Conservation (phyloP, 768 basidiomycete genomes). For the Lentinula guzmanii region DNA sequence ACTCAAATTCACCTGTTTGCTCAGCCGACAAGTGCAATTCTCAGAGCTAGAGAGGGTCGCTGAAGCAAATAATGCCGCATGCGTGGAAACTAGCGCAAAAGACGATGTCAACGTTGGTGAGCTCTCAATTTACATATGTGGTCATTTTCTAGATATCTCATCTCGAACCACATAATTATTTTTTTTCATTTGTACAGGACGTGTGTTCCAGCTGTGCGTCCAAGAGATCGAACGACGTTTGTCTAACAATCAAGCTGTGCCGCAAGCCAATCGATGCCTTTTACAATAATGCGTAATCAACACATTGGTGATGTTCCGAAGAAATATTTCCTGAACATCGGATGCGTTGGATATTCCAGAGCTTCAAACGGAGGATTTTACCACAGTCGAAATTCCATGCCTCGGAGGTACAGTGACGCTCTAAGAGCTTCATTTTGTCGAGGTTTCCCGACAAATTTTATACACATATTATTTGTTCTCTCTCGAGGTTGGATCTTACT, state of each 20-base stretch:
- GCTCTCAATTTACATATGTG: constrained; percentile 26
- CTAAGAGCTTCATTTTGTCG: too few relatives aligned
- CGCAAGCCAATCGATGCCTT: background rate
- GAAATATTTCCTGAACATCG: too few relatives aligned
- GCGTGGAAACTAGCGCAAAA: constrained; percentile 88
- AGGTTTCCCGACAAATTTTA: too few relatives aligned
- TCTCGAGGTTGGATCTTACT: background rate
- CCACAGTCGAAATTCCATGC: too few relatives aligned
- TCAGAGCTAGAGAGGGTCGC: constrained; percentile 74
- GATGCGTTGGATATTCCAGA: too few relatives aligned
- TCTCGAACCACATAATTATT: too few relatives aligned
- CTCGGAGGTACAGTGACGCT: background rate
- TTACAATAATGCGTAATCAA: background rate
- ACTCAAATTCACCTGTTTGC: background rate
- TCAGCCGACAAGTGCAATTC: constrained; percentile 66
- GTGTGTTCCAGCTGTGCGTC: constrained; percentile 81
- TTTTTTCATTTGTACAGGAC: constrained; percentile 36
- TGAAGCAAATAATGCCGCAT: constrained; percentile 64
- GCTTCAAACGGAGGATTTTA: too few relatives aligned
- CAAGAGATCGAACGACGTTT: constrained; percentile 75
- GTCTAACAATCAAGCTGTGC: background rate
- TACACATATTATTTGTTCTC: background rate
- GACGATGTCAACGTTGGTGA: constrained; percentile 81
- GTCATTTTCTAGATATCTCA: background rate
- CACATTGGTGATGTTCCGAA: too few relatives aligned